Evolutionary conservation across 2,329 filamentous ascomycete genomes (phyloP), one percentile per base, ranked within the genome.

Genomic region (Tolypocladium album): DNA sequence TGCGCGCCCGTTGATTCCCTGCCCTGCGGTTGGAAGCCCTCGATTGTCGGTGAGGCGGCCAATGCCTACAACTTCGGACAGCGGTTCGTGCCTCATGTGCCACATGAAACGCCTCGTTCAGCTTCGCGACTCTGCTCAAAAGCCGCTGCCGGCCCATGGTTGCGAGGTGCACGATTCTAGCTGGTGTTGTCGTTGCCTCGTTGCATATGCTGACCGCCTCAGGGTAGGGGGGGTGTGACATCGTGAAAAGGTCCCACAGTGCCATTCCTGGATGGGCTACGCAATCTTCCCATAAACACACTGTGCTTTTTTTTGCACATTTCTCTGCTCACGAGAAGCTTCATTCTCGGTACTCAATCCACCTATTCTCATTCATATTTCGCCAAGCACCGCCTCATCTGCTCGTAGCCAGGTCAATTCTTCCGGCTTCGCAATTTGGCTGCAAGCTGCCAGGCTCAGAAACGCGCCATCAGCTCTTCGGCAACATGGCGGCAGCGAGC

Each of bases 401-500:
- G 27, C 11, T 13, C 27, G 50, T 34, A 34, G 27, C 27, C 17
- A n/a, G 9, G 9, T n/a, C 31, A 17, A 15, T n/a, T n/a, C 2
- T n/a, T 5, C 20, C 9, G 12, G 50, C 20, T 31, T 36, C 31
- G 11, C 31, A 36, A 36, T 22, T 22, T 8, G 50, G 50, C 31
- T 53, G 50, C 9, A 53, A 22, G 20, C 31, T 53, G 50, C 31
- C 47, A 9, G 31, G 2, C 8, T 22, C 20, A 3, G 11, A 22
- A 20, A 53, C 27, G 36, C 50, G 7, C 31, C 50, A 4, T 22
- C 31, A n/a, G 27, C 15, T 27, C 12, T 22, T 34, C 17, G 52
- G 34, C 56, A 55, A 31, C 20, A 65, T 64, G 66, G 56, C 62
- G n/a, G 24, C 45, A 7, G 17, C 38, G 0, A 70, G 72, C 20